Evolutionary conservation across 805 yeast genomes (phyloP), one percentile per base, ranked within the genome.

Genomic region (Yarrowia divulgata): DNA sequence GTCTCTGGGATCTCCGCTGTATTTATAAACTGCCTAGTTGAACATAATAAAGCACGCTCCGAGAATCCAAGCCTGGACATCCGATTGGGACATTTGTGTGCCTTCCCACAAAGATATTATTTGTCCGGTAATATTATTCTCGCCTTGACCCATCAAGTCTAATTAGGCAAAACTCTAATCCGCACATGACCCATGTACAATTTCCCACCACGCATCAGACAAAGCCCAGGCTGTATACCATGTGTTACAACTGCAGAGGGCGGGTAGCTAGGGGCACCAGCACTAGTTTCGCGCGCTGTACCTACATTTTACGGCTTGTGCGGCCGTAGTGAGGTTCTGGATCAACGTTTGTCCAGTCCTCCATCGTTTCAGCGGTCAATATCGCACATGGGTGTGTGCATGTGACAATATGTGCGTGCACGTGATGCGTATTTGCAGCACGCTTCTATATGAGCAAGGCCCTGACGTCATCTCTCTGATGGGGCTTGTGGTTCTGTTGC

Each of bases 141-240:
- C 34, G 34, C 32, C 50, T 34, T 23, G 23, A 45, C 29, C 29
- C 6, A 18, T 39, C 48, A 3, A 45, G 48, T 45, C 29, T 10
- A 19, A 45, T 4, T 5, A 4, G 48, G 8, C 50, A 14, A 50
- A 40, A 52, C 32, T 23, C 32, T 35, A 35, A 18, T 18, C 2
- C n/a, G 16, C 60, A 54, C 60, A 54, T 54, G 60, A 54, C 60
- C 60, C 45, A 54, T 54, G 60, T 35, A 54, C 45, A 54, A 54
- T 54, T 54, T 54, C 60, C 60, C 60, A 54, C 45, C 54, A 16
- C 37, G 19, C 54, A 49, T 9, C 29, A n/a, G 37, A 54, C 45
- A 54, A 54, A 54, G 60, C 18, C 45, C 18, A 19, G 58, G 12
- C 58, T 54, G 58, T 54, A 54, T 18, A 54, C 13, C 57, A 46